Conservation (phyloP, 2,329 filamentous ascomycete species). For the Proliferodiscus dingleyae region DNA sequence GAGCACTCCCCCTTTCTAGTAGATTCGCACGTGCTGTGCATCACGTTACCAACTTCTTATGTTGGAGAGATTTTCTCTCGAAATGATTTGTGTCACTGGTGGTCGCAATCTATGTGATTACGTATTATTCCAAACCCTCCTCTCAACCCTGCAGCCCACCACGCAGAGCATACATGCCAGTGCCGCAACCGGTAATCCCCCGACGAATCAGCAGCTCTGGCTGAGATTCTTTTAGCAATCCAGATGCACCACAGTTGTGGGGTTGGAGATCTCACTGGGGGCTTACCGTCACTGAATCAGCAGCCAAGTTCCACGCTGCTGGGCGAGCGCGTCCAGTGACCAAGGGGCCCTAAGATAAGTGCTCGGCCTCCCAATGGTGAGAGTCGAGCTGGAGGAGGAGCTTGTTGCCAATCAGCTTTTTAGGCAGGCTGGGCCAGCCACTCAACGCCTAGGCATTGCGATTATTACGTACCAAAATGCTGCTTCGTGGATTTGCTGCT, state of each 20-base stretch:
- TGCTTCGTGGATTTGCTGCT: slow-evolving; percentile 22
- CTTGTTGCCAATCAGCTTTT: slow-evolving; percentile 1
- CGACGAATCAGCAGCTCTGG: slow-evolving; percentile 7
- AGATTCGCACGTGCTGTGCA: background rate
- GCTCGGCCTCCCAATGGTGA: slow-evolving; percentile 4
- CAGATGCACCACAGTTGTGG: slow-evolving; percentile 16
- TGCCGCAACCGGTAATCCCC: slow-evolving; percentile 4
- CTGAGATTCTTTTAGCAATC: slow-evolving; percentile 22
- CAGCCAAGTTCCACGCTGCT: background rate
- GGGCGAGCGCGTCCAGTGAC: background rate
- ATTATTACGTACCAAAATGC: slow-evolving; percentile 26
- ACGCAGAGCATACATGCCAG: slow-evolving; percentile 7
- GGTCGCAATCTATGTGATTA: slow-evolving; percentile 15
- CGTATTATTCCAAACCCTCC: slow-evolving; percentile 6
- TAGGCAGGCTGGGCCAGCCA: slow-evolving; percentile 1
- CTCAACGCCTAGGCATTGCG: slow-evolving; percentile 4
- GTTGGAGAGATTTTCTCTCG: slow-evolving; percentile 2
- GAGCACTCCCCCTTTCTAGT: background rate
- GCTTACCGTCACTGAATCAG: background rate
- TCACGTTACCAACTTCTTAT: slow-evolving; percentile 1
- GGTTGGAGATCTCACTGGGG: slow-evolving; percentile 13
- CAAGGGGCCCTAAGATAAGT: slow-evolving; percentile 9
- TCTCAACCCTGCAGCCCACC: slow-evolving; percentile 4
- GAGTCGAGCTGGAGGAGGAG: background rate
- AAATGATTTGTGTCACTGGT: slow-evolving; percentile 8